Evolutionary conservation across 1,284 basidiomycete species (phyloP).

Genomic region (Trametes sp.): DNA sequence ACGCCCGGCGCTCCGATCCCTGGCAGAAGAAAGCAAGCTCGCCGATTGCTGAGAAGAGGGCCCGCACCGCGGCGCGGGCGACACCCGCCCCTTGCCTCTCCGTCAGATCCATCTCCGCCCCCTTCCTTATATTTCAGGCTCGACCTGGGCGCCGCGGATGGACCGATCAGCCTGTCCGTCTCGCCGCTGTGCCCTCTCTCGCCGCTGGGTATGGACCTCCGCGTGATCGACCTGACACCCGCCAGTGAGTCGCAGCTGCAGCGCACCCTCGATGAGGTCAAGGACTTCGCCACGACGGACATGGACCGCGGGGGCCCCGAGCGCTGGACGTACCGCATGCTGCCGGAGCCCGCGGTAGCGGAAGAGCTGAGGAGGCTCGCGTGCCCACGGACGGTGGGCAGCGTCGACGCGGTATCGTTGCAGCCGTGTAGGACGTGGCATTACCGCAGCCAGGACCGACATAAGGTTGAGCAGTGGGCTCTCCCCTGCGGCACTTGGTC

Average conservation of each 20-base stretch:
- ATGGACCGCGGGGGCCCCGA: slow-evolving; percentile 60
- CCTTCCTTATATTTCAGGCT: slow-evolving; percentile 17
- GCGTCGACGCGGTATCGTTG: slow-evolving; percentile 60
- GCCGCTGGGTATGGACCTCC: slow-evolving; percentile 41
- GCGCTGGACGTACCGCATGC: slow-evolving; percentile 62
- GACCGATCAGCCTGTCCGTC: slow-evolving; percentile 16
- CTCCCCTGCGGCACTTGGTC: slow-evolving; percentile 62
- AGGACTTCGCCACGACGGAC: slow-evolving; percentile 61
- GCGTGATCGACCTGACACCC: slow-evolving; percentile 49
- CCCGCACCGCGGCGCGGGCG: slow-evolving; percentile 15
- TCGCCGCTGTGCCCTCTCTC: slow-evolving; percentile 17
- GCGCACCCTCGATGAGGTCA: slow-evolving; percentile 59
- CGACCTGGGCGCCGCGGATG: slow-evolving; percentile 7
- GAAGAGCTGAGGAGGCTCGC: slow-evolving; percentile 53
- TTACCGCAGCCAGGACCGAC: slow-evolving; percentile 61
- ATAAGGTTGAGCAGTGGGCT: slow-evolving; percentile 59
- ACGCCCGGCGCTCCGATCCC: slow-evolving; percentile 32
- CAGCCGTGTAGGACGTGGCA: slow-evolving; percentile 65
- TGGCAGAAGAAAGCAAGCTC: slow-evolving; percentile 21
- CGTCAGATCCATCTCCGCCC: slow-evolving; percentile 25
- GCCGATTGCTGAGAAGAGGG: slow-evolving; percentile 25
- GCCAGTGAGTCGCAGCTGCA: slow-evolving; percentile 57
- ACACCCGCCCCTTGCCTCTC: slow-evolving; percentile 15
- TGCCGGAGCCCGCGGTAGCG: slow-evolving; percentile 55
- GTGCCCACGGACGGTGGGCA: slow-evolving; percentile 43